Evolutionary conservation across 805 yeast species (phyloP), one percentile per base, ranked within the genome.

Genomic region (Metschnikowia gelsemii): DNA sequence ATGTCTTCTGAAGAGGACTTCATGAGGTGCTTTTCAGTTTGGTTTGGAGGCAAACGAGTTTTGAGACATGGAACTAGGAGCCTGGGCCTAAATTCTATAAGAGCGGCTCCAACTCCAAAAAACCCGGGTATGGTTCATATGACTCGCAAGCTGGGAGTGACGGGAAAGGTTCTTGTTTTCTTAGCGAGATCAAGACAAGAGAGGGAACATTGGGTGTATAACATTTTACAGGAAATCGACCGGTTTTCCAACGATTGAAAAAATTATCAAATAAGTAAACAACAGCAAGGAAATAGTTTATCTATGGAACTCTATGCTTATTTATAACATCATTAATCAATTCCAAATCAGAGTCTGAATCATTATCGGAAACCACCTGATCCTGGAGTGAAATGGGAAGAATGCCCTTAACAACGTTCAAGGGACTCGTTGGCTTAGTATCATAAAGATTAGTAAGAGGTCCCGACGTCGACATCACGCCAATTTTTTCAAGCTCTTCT

Each of bases 101-200:
- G 23, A 17, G 39, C 13, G 9, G 12, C 26, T 7, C 45, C 33
- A 16, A 48, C 47, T 6, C 58, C 57, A 13, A 61, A 59, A 38
- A 72, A 72, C 45, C 78, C 78, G 4, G 72, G 75, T 0, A 43
- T 73, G 20, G 40, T 75, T 4, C 73, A 61, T 35, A 60, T 76
- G 55, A 75, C 75, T 4, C 67, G 74, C 13, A 72, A 77, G 39
- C 61, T 84, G 27, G 91, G 90, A 4, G 75, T 78, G 2, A 74
- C 82, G 1, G 93, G 96, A 1, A 71, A 71, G 38, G 73, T 80
- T 32, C 68, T 84, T 66, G 82, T 84, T 2, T 89, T 90, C 57
- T 73, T 88, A 77, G 82, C 96, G 8, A 63, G 89, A 34, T 86
- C 96, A 1, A 66, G 91, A 28, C 84, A 84, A 47, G 96, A 88